Percentiles rank a stretch among this genome's conserved stretches.
phyloP scores from a whole-genome alignment of 2,329 filamentous ascomycete genomes.

The Pseudogymnoascus sp. region DNA sequence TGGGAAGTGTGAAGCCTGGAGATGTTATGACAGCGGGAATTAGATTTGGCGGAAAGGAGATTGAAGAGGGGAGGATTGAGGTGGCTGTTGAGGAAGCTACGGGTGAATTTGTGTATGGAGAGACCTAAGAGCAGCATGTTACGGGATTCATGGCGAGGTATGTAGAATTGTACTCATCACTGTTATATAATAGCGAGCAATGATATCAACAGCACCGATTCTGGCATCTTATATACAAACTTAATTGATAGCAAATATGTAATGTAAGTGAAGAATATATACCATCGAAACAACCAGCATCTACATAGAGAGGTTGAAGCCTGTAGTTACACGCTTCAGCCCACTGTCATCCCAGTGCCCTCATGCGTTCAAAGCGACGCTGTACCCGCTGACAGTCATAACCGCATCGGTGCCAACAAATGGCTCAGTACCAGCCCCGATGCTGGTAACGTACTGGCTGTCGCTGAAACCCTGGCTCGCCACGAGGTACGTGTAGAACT shows the following conservation, averaged over 20 bases:
- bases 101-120: neutral
- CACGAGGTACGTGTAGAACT: slow-evolving; percentile 51
- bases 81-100: slow-evolving; percentile 66
- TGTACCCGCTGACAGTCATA: slow-evolving; percentile 35
- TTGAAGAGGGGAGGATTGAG: slow-evolving; percentile 79
- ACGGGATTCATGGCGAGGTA: neutral
- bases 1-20: slow-evolving; percentile 76
- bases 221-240: neutral
- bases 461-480: slow-evolving; percentile 39
- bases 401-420: slow-evolving; percentile 44
- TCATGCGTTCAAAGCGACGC: slow-evolving; percentile 3
- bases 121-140: neutral
- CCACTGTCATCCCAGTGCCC: neutral
- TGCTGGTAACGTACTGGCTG: slow-evolving; percentile 46
- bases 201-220: neutral
- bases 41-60: slow-evolving; percentile 69
- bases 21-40: slow-evolving; percentile 83
- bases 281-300: neutral
- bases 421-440: slow-evolving; percentile 50
- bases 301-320: neutral
- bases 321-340: neutral
- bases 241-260: neutral
- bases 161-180: neutral
- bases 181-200: slow-evolving; percentile 6
- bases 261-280: slow-evolving; percentile 3